Base-by-base conservation (phyloP, 306 rosid species). In the Arachis stenosperma region DNA sequence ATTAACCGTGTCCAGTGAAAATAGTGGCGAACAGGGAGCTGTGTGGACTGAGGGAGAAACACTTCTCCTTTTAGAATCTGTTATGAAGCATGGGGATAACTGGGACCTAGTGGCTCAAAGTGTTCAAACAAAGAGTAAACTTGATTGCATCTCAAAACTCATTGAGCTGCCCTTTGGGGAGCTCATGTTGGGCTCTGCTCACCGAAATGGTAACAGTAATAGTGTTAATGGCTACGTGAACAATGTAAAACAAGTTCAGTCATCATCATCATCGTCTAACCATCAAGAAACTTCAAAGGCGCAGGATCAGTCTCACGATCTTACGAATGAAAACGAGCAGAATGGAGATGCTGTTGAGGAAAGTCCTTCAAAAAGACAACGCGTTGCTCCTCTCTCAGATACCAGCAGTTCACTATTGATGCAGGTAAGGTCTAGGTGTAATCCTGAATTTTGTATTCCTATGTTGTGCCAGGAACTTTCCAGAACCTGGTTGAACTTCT, bases 141-240 rank as follows among this genome's bases (percentile, higher is more conserved):
- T 82, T 64, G 99, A 91, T 46, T 94, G 99, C 66, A 88, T 94
- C 60, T 78, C 87, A 30, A 91, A 88, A 80, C 90, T 94, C 51
- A 86, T 91, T 66, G 96, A 94, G 84, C 75, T 94, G 51, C 99
- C 99, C 27, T 85, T 91, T 76, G 99, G 99, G 76, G 91, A 88
- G 78, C 84, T 80, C 75, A 54, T 85, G 83, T 76, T 89, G 78
- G 78, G 90, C 65, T 80, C 90, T 78, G 79, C 81, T 68, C 80
- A 57, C 51, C 80, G 74, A 71, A 81, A 76, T 47, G 85, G 70
- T 62, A 76, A 79, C 36, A 70, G 41, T 81, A 75, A 14, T 29
- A 67, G 75, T 61, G 78, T 65, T 8, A 80, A 64, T 75, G 81
- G 82, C 73, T 79, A 50, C n/a, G 15, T 75, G 73, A 83, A 77